Evolutionary conservation across 78 protist genomes (phyloP).

Genomic region (Bigelowiella natans): DNA sequence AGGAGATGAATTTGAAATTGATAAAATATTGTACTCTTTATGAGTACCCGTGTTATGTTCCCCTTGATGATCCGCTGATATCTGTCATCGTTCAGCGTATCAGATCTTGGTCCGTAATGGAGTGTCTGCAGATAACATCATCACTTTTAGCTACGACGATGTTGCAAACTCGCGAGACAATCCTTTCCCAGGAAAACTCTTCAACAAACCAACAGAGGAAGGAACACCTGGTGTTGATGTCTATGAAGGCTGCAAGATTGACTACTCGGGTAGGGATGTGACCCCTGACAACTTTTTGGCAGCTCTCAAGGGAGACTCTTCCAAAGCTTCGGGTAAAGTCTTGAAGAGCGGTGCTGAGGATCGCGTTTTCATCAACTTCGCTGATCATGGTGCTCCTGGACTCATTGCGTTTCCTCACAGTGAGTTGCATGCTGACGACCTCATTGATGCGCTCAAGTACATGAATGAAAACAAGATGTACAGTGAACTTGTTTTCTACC

Average conservation of each 20-base stretch:
- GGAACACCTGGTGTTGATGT: constrained; percentile 3
- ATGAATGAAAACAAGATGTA: neutral
- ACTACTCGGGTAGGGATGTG: constrained; percentile 6
- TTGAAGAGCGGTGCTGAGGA: neutral
- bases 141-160: neutral
- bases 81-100: constrained; percentile 25
- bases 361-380: constrained; percentile 3
- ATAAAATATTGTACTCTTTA: constrained; percentile 1
- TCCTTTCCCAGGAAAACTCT: constrained; percentile 17
- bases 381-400: constrained; percentile 8
- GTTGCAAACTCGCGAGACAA: neutral
- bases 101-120: constrained; percentile 18
- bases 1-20: no score
- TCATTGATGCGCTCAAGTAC: neutral
- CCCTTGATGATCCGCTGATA: neutral
- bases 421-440: neutral
- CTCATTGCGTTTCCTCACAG: constrained; percentile 6
- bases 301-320: constrained; percentile 12
- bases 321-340: neutral
- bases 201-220: neutral
- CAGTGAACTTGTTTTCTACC: constrained; percentile 24
- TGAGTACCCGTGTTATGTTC: neutral
- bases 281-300: constrained; percentile 7
- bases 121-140: neutral
- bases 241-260: constrained; percentile 15